These are phyloP conservation scores for Rhypophila decipiens DNA, from an alignment of 495 filamentous ascomycete genomes.

Conservation along the genomic window DNA sequence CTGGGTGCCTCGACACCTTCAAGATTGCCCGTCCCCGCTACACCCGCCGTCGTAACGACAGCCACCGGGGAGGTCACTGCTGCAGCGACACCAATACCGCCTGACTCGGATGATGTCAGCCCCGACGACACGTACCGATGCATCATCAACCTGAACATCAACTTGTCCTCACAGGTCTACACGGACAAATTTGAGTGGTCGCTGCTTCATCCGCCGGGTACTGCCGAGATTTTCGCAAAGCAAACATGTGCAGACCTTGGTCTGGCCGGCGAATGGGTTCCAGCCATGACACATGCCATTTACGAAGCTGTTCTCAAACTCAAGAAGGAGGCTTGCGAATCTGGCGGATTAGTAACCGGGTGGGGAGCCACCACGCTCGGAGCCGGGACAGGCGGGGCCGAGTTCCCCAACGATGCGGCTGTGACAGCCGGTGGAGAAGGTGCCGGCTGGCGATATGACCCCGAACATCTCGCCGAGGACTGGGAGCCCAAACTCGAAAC, in stretches of 20 bases:
- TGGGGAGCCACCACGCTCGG: conserved; percentile 40
- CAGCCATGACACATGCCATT: conserved; percentile 89
- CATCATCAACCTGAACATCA: conserved; percentile 85
- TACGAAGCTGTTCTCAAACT: conserved; percentile 89
- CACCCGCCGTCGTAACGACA: conserved; percentile 15
- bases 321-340: conserved; percentile 94
- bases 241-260: conserved; percentile 88
- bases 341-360: conserved; percentile 68
- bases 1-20: conserved; percentile 33
- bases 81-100: conserved; percentile 18
- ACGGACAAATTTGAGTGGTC: conserved; percentile 99
- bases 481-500: conserved; percentile 94
- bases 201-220: conserved; percentile 80
- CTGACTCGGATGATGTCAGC: conserved; percentile 38
- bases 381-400: conserved; percentile 49
- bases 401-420: conserved; percentile 85
- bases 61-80: conserved; percentile 22
- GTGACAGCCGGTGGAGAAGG: conserved; percentile 51
- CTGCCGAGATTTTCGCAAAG: conserved; percentile 87
- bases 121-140: conserved; percentile 90
- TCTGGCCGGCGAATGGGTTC: conserved; percentile 85
- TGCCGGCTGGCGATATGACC: conserved; percentile 92
- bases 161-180: conserved; percentile 85
- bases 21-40: conserved; percentile 11
- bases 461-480: conserved; percentile 78